Percentiles rank a stretch among this genome's conserved stretches.
These are phyloP conservation scores for Aspergillus olivimuriae DNA, from an alignment of 495 filamentous ascomycete genomes.

Conservation along the genomic window DNA sequence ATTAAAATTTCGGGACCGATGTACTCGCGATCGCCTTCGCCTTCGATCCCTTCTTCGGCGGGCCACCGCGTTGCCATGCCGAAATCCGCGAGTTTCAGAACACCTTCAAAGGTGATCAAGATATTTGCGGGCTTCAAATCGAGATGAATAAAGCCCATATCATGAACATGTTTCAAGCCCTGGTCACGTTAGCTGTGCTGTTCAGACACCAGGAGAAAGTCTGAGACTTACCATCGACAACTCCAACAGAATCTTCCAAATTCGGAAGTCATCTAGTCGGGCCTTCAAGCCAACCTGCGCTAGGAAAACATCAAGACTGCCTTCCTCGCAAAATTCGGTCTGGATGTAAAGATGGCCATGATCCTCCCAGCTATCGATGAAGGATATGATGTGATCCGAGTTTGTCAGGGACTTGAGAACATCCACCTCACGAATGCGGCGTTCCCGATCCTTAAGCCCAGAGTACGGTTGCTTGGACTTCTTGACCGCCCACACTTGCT, in stretches of 20 bases:
- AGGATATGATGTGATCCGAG: slow-evolving; percentile 75
- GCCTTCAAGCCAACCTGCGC: slow-evolving; percentile 70
- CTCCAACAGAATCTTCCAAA: slow-evolving; percentile 95
- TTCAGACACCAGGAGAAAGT: not conserved
- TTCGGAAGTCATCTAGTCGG: slow-evolving; percentile 89
- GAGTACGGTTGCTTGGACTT: slow-evolving; percentile 75
- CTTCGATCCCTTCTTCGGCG: slow-evolving; percentile 66
- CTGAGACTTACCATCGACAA: slow-evolving; percentile 53
- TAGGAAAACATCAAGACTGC: slow-evolving; percentile 79
- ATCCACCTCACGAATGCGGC: slow-evolving; percentile 73
- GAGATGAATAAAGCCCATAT: slow-evolving; percentile 82
- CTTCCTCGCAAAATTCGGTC: slow-evolving; percentile 92
- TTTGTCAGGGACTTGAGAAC: slow-evolving; percentile 64
- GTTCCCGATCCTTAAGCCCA: slow-evolving; percentile 66
- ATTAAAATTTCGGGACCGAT: slow-evolving; percentile 85
- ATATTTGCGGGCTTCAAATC: slow-evolving; percentile 96
- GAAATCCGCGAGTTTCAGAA: slow-evolving; percentile 93
- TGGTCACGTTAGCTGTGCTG: slow-evolving; percentile 37
- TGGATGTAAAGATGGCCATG: slow-evolving; percentile 84
- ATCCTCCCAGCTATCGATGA: slow-evolving; percentile 80
- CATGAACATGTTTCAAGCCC: slow-evolving; percentile 85
- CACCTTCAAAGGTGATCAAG: slow-evolving; percentile 83
- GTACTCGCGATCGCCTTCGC: slow-evolving; percentile 93
- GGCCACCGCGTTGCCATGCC: slow-evolving; percentile 84
- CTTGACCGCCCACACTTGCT: slow-evolving; percentile 83